These are phyloP conservation scores for Gastrodia elata DNA, from an alignment of 106 monocot genomes.

Conservation along the genomic window DNA sequence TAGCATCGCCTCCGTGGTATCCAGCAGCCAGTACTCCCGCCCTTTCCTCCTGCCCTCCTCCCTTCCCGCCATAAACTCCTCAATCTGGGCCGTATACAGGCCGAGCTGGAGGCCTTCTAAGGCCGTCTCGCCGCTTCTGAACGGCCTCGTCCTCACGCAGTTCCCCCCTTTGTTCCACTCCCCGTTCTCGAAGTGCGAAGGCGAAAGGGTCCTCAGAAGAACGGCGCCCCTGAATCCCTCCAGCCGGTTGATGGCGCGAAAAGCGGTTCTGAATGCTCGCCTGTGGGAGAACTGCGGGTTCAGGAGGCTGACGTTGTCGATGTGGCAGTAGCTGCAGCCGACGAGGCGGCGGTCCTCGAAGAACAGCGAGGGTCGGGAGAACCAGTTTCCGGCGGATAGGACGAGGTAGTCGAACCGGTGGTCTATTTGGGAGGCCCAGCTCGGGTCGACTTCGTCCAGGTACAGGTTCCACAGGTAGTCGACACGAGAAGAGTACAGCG, in stretches of 20 bases:
- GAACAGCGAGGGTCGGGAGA: constrained; percentile 10
- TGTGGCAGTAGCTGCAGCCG: constrained; percentile 15
- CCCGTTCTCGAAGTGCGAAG: constrained; percentile 19
- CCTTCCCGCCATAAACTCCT: constrained; percentile 4
- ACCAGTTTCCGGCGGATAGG: constrained; percentile 12
- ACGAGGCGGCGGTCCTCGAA: constrained; percentile 1
- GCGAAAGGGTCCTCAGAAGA: constrained; percentile 12
- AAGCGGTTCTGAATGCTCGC: constrained; percentile 10
- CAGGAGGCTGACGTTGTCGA: neutral
- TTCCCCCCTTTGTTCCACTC: constrained; percentile 13
- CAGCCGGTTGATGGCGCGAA: constrained; percentile 7
- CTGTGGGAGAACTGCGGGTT: constrained; percentile 10
- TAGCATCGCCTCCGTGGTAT: constrained; percentile 13
- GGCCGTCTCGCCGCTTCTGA: neutral
- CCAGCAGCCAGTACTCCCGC: constrained; percentile 13
- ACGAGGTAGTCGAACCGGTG: constrained; percentile 7
- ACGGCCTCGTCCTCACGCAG: constrained; percentile 13
- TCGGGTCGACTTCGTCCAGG: constrained; percentile 1
- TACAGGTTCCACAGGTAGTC: neutral
- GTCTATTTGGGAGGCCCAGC: constrained; percentile 8
- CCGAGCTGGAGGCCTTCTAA: neutral
- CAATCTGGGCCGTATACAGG: constrained; percentile 2
- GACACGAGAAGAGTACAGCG: too few species aligned
- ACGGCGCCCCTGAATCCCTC: constrained; percentile 4
- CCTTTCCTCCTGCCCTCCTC: constrained; percentile 7